Evolutionary conservation across 108 stramenopile genomes (phyloP).

Genomic region (Stephanodiscus triporus): DNA sequence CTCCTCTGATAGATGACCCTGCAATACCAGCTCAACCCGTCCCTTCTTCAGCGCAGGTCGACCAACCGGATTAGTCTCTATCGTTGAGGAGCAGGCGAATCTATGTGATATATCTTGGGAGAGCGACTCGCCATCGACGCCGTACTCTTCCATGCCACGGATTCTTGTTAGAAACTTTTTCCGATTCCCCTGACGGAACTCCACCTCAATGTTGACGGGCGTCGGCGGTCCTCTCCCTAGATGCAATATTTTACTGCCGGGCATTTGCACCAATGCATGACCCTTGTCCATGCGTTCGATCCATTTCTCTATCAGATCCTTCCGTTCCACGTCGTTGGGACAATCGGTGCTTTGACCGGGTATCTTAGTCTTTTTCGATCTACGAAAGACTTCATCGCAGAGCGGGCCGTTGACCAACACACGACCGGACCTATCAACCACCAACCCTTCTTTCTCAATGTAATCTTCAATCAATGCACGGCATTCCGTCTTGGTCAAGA

Average conservation of each 20-base stretch:
- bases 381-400: conserved; percentile 70
- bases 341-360: conserved; percentile 12
- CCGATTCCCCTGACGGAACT: conserved; percentile 54
- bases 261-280: conserved; percentile 81
- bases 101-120: conserved; percentile 64
- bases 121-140: conserved; percentile 58
- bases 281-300: conserved; percentile 58
- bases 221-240: conserved; percentile 66
- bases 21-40: conserved; percentile 69
- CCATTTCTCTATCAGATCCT: conserved; percentile 65
- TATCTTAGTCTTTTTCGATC: conserved; percentile 49
- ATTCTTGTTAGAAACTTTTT: conserved; percentile 78
- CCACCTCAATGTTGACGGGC: conserved; percentile 70
- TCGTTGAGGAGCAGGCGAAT: conserved; percentile 68
- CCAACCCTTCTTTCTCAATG: conserved; percentile 57
- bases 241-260: conserved; percentile 62
- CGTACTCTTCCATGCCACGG: conserved; percentile 80
- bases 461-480: conserved; percentile 69
- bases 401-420: conserved; percentile 75
- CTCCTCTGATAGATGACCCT: conserved; percentile 77
- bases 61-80: conserved; percentile 63
- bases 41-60: conserved; percentile 66
- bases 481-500: conserved; percentile 74
- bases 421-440: conserved; percentile 29
- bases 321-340: conserved; percentile 55